These are phyloP conservation scores for Lachnellula cervina DNA, from an alignment of 2,329 filamentous ascomycete genomes.

Conservation along the genomic window DNA sequence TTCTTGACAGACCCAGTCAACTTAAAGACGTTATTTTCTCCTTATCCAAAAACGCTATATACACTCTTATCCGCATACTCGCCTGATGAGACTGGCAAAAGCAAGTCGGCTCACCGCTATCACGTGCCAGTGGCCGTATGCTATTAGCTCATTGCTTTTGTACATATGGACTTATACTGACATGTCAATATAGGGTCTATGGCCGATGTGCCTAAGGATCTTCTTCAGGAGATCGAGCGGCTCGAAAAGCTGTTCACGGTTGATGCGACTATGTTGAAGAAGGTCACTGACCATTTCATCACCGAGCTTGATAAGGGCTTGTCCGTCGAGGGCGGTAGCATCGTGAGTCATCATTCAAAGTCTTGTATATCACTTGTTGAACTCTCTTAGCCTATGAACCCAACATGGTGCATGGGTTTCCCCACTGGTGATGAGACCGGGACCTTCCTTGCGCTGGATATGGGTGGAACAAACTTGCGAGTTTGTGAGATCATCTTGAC, in stretches of 20 bases:
- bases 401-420: slow-evolving; percentile 90
- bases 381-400: slow-evolving; percentile 81
- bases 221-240: slow-evolving; percentile 73
- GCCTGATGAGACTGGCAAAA: slow-evolving; percentile 20
- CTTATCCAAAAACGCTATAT: not conserved
- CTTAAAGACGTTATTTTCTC: not conserved
- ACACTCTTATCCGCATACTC: not conserved
- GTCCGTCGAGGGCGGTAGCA: slow-evolving; percentile 82
- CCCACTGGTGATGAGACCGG: slow-evolving; percentile 84
- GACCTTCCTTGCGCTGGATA: slow-evolving; percentile 84
- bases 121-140: slow-evolving; percentile 14
- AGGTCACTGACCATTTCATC: slow-evolving; percentile 85
- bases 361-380: slow-evolving; percentile 10
- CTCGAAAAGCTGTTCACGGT: slow-evolving; percentile 84
- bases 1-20: not conserved
- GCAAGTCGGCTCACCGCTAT: slow-evolving; percentile 18
- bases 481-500: slow-evolving; percentile 91
- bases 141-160: not conserved
- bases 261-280: slow-evolving; percentile 73
- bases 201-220: slow-evolving; percentile 82
- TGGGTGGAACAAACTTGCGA: slow-evolving; percentile 93
- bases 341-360: slow-evolving; percentile 55
- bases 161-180: slow-evolving; percentile 15
- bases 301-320: slow-evolving; percentile 83
- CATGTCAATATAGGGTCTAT: slow-evolving; percentile 63